Conservation (phyloP, 2,329 filamentous ascomycete species). For the Aspergillus fumigatiaffinis region DNA sequence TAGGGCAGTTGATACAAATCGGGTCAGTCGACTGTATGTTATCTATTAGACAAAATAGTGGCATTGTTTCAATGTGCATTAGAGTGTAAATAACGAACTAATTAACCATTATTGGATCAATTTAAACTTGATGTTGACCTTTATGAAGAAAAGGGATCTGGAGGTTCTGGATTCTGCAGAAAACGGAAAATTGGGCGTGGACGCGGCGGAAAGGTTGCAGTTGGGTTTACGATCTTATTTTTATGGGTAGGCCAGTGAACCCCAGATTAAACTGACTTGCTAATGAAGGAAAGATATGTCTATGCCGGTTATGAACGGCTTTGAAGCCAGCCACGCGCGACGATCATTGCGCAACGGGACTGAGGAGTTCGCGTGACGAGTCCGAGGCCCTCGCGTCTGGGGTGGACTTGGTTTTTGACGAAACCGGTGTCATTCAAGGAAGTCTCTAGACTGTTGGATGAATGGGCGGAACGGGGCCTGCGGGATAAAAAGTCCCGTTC, state of each 20-base stretch:
- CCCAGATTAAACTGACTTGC: neutral
- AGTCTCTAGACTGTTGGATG: conserved; percentile 37
- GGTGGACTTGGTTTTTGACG: conserved; percentile 45
- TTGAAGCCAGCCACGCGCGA: conserved; percentile 45
- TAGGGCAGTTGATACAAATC: too few species aligned
- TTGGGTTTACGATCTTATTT: conserved; percentile 42
- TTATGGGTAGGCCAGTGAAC: conserved; percentile 36
- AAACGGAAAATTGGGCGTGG: conserved; percentile 42
- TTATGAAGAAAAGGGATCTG: conserved; percentile 38
- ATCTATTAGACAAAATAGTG: too few species aligned
- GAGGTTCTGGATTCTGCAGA: conserved; percentile 35
- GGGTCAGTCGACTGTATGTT: too few species aligned
- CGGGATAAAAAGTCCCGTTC: neutral
- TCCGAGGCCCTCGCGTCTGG: conserved; percentile 41
- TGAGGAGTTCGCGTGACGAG: conserved; percentile 42
- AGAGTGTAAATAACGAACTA: too few species aligned
- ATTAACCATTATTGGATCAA: conserved; percentile 41
- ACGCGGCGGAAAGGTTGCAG: conserved; percentile 31
- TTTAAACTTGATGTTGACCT: conserved; percentile 43
- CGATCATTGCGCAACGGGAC: conserved; percentile 44
- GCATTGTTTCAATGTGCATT: too few species aligned
- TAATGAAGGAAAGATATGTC: conserved; percentile 33
- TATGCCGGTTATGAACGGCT: conserved; percentile 49
- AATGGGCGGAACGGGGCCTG: conserved; percentile 24
- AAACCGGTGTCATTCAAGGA: conserved; percentile 46